Percentiles rank a stretch among this genome's conserved stretches.
Conservation (phyloP, 2,329 filamentous ascomycete genomes). For the Verticillium klebahnii region DNA sequence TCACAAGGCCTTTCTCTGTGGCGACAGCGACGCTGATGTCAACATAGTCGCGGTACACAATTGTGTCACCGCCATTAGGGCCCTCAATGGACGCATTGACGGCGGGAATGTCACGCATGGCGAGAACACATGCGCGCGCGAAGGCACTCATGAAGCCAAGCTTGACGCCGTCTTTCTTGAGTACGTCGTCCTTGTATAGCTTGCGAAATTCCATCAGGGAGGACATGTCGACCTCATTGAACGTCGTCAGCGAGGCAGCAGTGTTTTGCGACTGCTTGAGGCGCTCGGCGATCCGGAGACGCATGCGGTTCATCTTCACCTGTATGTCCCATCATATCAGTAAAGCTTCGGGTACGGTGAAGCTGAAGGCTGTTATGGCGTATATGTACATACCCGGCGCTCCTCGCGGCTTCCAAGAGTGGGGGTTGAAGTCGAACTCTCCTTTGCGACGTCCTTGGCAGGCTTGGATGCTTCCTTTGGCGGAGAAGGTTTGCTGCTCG, state of each 20-base stretch:
- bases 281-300: conserved; percentile 91
- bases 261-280: conserved; percentile 99
- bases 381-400: conserved; percentile 62
- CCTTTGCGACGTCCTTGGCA: conserved; percentile 6
- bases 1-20: conserved; percentile 95
- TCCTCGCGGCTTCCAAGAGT: conserved; percentile 75
- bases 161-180: conserved; percentile 96
- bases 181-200: conserved; percentile 90
- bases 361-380: background rate
- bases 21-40: conserved; percentile 97
- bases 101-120: conserved; percentile 90
- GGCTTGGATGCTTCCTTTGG: conserved; percentile 17
- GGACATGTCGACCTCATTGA: conserved; percentile 99
- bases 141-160: conserved; percentile 99
- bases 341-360: conserved; percentile 4
- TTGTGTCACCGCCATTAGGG: conserved; percentile 89
- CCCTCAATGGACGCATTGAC: conserved; percentile 98
- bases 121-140: conserved; percentile 80
- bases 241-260: conserved; percentile 92
- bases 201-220: conserved; percentile 96
- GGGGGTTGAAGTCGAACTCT: conserved; percentile 22
- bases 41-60: conserved; percentile 97
- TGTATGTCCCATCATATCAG: conserved; percentile 27
- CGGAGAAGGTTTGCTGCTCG: conserved; percentile 3
- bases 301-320: conserved; percentile 99